A percentile compares a stretch with the other conserved stretches of the same genome.
Conservation (phyloP, 257 asterid genomes). For the Vinca minor region DNA sequence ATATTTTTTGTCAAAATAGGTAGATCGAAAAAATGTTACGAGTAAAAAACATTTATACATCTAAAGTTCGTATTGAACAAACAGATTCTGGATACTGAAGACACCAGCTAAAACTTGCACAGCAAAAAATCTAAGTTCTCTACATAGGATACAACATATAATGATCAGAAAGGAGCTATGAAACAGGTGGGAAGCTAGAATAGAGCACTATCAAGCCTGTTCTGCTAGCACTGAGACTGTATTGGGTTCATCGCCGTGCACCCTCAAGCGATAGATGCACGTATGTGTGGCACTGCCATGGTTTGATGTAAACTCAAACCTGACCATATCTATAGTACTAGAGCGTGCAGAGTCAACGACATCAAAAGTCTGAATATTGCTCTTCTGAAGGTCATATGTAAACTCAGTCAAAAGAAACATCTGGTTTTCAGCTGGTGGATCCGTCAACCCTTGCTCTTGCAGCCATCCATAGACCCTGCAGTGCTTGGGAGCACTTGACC, state of each 20-base stretch:
- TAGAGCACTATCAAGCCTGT: slow-evolving; percentile 33
- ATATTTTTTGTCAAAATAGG: too few relatives aligned
- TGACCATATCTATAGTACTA: slow-evolving; percentile 42
- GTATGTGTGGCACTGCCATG: slow-evolving; percentile 70
- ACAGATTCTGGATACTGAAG: neutral
- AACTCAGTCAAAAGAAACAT: slow-evolving; percentile 59
- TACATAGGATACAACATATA: neutral
- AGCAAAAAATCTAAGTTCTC: too few relatives aligned
- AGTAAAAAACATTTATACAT: too few relatives aligned
- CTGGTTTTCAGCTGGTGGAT: slow-evolving; percentile 18
- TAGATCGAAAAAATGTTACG: too few relatives aligned
- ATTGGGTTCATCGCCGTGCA: slow-evolving; percentile 62
- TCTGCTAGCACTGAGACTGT: slow-evolving; percentile 27
- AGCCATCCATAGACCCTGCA: slow-evolving; percentile 85
- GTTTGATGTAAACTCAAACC: slow-evolving; percentile 74
- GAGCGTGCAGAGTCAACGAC: slow-evolving; percentile 42
- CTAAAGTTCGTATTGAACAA: neutral
- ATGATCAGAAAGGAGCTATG: neutral
- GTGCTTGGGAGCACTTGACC: slow-evolving; percentile 89
- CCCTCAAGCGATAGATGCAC: slow-evolving; percentile 84
- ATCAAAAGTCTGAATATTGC: slow-evolving; percentile 63
- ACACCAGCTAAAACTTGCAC: neutral
- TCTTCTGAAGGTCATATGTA: slow-evolving; percentile 62
- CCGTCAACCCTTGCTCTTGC: slow-evolving; percentile 28
- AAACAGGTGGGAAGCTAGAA: neutral